Evolutionary conservation across 129 eudicot genomes (phyloP), one percentile per base, ranked within the genome.

Genomic region (Arctium minus): DNA sequence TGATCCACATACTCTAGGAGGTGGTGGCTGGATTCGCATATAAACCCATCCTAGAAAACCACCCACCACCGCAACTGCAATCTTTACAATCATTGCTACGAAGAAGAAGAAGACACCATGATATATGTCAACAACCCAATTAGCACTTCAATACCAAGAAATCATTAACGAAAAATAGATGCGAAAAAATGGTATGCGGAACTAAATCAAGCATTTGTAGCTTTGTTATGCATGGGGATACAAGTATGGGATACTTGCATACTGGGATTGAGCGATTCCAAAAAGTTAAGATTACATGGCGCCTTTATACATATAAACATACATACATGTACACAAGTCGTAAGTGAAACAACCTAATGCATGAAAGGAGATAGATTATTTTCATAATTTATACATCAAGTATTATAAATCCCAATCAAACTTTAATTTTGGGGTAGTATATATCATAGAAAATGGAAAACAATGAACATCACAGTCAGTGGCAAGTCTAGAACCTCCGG

Each of bases 1-100:
- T 9, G 93, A 80, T 73, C 97, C 98, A 77, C 94, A 90, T 70
- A 85, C 32, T 70, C 78, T 90, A 32, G 96, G 82, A 56, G 92
- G 71, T 0, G 89, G 90, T 7, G 98, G 97, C 82, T 83, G 89
- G 40, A 88, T 37, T 72, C 89, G 81, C 39, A 65, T 72, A 86
- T 92, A 91, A 76, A 69, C 87, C 90, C 88, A 90, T 18, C 90
- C 94, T 0, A 87, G 8, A 38, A 86, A 36, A 70, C 90, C 82
- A 9, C 76, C 92, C 27, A 70, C 73, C 72, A 85, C 72, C 36
- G 90, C 92, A 53, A 83, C 79, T 7, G 86, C 90, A 73, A 89
- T 78, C 83, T 83, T 70, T 75, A 73, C 89, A 74, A 92, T 80
- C 97, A 90, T 94, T 33, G 60, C 98, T 94, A 85, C 22, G 38